Conservation (phyloP, 208 protist species). For the Trypanosoma boissoni region DNA sequence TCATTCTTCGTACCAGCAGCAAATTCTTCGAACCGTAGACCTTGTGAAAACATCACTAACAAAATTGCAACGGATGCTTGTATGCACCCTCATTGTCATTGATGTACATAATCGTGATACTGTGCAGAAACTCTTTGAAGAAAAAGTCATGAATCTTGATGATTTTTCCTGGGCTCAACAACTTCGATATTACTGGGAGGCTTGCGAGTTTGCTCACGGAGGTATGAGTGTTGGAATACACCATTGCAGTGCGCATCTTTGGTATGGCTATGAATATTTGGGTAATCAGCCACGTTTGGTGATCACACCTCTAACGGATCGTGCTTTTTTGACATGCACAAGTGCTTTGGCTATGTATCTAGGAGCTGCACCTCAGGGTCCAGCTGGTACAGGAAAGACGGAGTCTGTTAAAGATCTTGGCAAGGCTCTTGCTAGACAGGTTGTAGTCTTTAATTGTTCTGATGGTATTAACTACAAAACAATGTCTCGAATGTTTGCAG, state of each 20-base stretch:
- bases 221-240: constrained; percentile 86
- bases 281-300: constrained; percentile 95
- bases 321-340: constrained; percentile 93
- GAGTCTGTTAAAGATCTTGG: constrained; percentile 96
- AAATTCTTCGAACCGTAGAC: constrained; percentile 89
- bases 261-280: constrained; percentile 96
- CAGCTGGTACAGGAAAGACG: constrained; percentile 97
- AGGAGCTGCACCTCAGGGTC: constrained; percentile 93
- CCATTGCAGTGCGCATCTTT: constrained; percentile 88
- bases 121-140: constrained; percentile 69
- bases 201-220: constrained; percentile 32
- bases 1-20: constrained; percentile 72
- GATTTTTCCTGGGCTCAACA: constrained; percentile 95
- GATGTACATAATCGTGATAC: constrained; percentile 96
- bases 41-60: constrained; percentile 87
- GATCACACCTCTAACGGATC: constrained; percentile 97
- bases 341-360: constrained; percentile 93
- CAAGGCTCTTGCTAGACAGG: constrained; percentile 88
- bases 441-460: constrained; percentile 97
- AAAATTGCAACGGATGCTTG: constrained; percentile 87
- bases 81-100: constrained; percentile 95
- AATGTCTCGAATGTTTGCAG: constrained; percentile 96
- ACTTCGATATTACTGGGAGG: constrained; percentile 95
- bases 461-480: constrained; percentile 96
- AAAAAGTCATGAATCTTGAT: constrained; percentile 39